These are phyloP conservation scores for Ganoderma meredithae DNA, from an alignment of 1,284 basidiomycete species.

Conservation along the genomic window DNA sequence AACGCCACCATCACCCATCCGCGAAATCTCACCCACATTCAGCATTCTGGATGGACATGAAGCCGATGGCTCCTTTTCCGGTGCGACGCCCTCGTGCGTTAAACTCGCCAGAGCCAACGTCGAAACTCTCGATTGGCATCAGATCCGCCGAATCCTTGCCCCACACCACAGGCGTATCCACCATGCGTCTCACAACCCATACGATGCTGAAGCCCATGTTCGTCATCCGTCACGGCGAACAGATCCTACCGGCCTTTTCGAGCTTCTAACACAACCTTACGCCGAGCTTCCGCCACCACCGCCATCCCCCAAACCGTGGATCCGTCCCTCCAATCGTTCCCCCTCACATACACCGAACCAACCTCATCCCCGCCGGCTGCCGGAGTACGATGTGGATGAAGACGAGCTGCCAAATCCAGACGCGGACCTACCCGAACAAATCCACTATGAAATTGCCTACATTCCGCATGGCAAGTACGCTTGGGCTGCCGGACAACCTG, in stretches of 20 bases:
- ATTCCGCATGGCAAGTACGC: neutral
- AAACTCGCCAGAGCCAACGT: neutral
- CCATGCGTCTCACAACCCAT: neutral
- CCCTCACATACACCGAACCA: neutral
- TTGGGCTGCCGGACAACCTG: slow-evolving; percentile 4
- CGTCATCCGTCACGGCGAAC: neutral
- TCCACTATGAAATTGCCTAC: slow-evolving; percentile 3
- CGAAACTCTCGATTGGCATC: slow-evolving; percentile 1
- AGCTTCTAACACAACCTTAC: slow-evolving; percentile 15
- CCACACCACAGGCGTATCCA: neutral
- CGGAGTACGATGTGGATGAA: neutral
- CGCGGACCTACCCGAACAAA: neutral
- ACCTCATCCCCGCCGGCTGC: neutral
- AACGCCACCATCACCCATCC: neutral
- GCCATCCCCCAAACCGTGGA: slow-evolving; percentile 4
- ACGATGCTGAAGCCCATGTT: neutral
- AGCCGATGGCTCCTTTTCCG: slow-evolving; percentile 6
- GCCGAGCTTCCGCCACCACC: neutral
- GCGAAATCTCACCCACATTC: slow-evolving; percentile 9
- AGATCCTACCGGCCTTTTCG: slow-evolving; percentile 3
- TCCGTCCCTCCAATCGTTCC: neutral
- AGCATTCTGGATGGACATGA: slow-evolving; percentile 9
- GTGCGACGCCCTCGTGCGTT: slow-evolving; percentile 1
- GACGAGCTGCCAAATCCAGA: slow-evolving; percentile 4
- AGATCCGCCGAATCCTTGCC: neutral